Base-by-base conservation (phyloP, 768 basidiomycete genomes). In the Amanita thiersii region DNA sequence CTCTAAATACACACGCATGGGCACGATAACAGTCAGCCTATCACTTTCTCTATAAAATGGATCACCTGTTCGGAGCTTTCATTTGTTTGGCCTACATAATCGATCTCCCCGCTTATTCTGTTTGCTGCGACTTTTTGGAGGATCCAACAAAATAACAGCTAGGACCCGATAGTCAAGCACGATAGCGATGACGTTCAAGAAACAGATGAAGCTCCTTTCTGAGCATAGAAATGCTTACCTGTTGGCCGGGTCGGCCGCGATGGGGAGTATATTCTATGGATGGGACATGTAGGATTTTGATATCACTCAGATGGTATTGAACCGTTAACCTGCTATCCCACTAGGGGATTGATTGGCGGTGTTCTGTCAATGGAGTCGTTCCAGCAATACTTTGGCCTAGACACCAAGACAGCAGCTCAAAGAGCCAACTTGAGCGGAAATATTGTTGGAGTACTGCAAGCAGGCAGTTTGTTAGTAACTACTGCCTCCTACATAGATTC, bases 391-490 rank as follows among this genome's bases (percentile, higher is more conserved):
- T 75, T 75, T 52, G 71, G 70, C 9, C 37, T 74, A 31, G 52
- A 72, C 52, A 52, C 60, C 38, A 49, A 62, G 56, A 59, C 54
- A 17, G 46, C 63, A 1, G 46, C 50, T n/a, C 60, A 64, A 6
- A 56, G 55, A 20, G 70, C 72, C 15, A 53, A 65, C 40, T 44
- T 76, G 19, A 61, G 59, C 26, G 75, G 73, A 4, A 71, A 74
- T 45, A 70, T 76, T 19, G 74, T 75, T n/a, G 60, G 73, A 0
- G 58, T 72, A 20, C 50, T 75, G 18, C 73, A 74, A 43, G 69
- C 60, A 2, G 70, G 72, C 3, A 69, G 64, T 42, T 67, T 72
- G 72, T 73, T 50, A 49, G 71, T 52, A 20, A 11, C 20, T 18
- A n/a, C 10, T 6, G 6, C n/a, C 9, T 7, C 37, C 9, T 6